Evolutionary conservation across 2,329 filamentous ascomycete species (phyloP), one percentile per base, ranked within the genome.

Genomic region (Fusarium scirpi): DNA sequence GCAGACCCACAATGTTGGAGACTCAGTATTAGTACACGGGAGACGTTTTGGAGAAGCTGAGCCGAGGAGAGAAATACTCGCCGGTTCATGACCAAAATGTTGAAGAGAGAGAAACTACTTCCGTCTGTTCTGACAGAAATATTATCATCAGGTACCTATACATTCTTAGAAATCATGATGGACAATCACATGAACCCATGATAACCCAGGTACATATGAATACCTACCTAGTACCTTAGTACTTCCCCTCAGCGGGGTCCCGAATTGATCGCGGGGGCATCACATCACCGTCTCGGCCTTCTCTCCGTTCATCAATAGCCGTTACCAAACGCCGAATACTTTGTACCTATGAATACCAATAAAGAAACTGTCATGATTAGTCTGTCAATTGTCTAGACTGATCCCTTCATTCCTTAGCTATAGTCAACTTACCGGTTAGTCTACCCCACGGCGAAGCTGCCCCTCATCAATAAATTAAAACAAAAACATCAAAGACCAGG

Each of bases 1-100:
- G 24, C 24, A 15, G 61, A 44, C 48, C 53, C 57, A 58, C 58
- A 52, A 34, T 25, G 54, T 68, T 70, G 58, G 67, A 52, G 49
- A 41, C 18, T 40, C 24, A 10, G 9, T 16, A 40, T 9, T 11
- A 27, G 34, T 38, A 38, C 18, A 38, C 10, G 18, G 34, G 34
- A 61, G 63, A 58, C 15, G 52, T 71, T 38, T 38, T 71, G 68
- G 68, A 71, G 64, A 71, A 51, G 25, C 45, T 56, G 8, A 54
- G n/a, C 45, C 68, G 4, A 54, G 25, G 55, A 47, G 16, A 45
- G 68, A 29, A 69, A 62, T 53, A 44, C 49, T 68, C 44, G 22
- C 63, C 59, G 58, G 20, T 13, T 62, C n/a, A n/a, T 49, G 32
- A 53, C 25, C 22, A 16, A 22, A 12, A 7, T n/a, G 5, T 15